phyloP scores from a whole-genome alignment of 306 rosid genomes.

The Mimosa bimucronata region DNA sequence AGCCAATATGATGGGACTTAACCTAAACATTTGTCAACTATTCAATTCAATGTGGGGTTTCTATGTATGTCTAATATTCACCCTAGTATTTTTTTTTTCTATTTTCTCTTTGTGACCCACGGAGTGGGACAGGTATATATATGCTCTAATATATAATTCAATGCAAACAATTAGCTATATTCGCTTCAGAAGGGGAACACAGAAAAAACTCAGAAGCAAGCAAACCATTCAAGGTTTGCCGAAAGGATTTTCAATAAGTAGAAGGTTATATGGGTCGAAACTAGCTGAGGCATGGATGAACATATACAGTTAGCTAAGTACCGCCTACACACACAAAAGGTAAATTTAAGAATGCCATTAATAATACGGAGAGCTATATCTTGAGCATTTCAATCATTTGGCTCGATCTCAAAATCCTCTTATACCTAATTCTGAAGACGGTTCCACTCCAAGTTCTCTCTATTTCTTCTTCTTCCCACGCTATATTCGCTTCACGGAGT shows the following conservation, averaged over 20 bases:
- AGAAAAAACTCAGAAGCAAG: not conserved
- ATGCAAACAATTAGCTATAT: not conserved
- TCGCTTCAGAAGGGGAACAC: not conserved
- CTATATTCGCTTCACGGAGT: not conserved
- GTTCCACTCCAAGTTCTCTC: not conserved
- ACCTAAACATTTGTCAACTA: no score
- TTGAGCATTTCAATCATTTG: not conserved
- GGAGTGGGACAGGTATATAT: not conserved
- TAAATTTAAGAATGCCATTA: constrained; percentile 1
- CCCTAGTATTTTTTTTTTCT: no score
- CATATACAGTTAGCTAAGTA: not conserved
- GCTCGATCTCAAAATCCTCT: not conserved
- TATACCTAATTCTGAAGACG: not conserved
- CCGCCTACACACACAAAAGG: not conserved
- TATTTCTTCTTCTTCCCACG: not conserved
- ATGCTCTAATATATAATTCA: not conserved
- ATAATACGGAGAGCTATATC: not conserved
- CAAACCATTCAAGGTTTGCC: not conserved
- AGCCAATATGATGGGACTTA: no score
- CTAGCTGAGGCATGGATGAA: not conserved
- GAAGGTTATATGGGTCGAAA: not conserved
- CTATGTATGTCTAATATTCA: no score
- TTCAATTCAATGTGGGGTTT: no score
- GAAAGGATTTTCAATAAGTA: not conserved
- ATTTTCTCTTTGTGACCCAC: not conserved